Evolutionary conservation across 2,329 filamentous ascomycete species (phyloP), one percentile per base, ranked within the genome.

Genomic region (Hymenoscyphus fraxineus): DNA sequence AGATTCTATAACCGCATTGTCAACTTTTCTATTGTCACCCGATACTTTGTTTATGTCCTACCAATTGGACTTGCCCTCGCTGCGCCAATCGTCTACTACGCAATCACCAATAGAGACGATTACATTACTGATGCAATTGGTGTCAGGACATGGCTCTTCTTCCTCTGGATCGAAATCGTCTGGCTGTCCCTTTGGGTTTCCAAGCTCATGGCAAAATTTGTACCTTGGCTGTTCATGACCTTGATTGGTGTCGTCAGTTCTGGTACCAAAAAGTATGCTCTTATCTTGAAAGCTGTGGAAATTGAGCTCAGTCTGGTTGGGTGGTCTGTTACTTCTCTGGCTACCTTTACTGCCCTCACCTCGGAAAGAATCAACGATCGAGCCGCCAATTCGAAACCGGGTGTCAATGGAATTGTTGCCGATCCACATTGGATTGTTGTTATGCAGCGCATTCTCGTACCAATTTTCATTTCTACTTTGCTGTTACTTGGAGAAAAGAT

Each of bases 401-500:
- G 19, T 6, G 32, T 35, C 6, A 35, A 35, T 12, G 47, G 47
- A 7, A 27, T 51, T 22, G 47, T 51, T 5, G 12, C 12, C 4
- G 47, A 27, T 54, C 41, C 59, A 57, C 68, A 76, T 7, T 90
- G 87, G 84, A 80, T 84, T 15, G 77, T 78, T n/a, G 81, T 81
- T 56, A 77, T 93, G 70, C 83, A 84, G 68, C 85, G 84, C 59
- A 81, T 94, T 16, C 79, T 94, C 6, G 85, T 84, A 27, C 88
- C 90, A 1, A 77, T 85, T 38, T 84, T 93, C 58, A 84, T 90
- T 51, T 89, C 87, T 10, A 85, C 88, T 0, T 81, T 89, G 59
- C 83, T 94, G 19, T 87, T 91, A 66, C 82, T 94, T 16, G 86
- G 80, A n/a, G 91, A 95, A 77, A 92, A 92, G 77, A 81, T 88